These are phyloP conservation scores for Brassica rapa DNA, from an alignment of 345 rosid species.

Conservation along the genomic window DNA sequence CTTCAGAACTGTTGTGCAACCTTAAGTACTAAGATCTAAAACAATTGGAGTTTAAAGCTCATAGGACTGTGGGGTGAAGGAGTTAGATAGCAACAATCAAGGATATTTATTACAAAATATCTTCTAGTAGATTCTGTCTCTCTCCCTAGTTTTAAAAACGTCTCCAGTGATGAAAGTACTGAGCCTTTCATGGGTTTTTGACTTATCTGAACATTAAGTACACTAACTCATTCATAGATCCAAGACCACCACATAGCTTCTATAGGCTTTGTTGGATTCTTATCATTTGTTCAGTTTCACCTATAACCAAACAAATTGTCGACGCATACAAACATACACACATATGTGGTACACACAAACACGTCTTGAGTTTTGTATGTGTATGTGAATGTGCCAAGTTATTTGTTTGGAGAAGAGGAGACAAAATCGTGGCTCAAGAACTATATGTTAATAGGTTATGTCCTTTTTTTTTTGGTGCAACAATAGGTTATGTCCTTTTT, in stretches of 20 bases:
- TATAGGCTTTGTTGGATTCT: constrained; percentile 27
- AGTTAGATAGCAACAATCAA: constrained; percentile 29
- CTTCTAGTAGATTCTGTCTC: constrained; percentile 20
- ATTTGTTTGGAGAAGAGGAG: constrained; percentile 35
- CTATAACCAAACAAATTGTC: constrained; percentile 34
- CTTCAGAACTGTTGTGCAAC: not conserved
- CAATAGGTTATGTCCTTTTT: constrained; percentile 16
- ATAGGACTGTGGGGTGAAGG: constrained; percentile 10
- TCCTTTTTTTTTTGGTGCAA: not conserved
- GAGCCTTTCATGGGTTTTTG: constrained; percentile 14
- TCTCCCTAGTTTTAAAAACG: not conserved
- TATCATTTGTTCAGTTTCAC: constrained; percentile 9
- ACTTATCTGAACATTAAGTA: constrained; percentile 24
- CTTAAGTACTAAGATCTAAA: not conserved
- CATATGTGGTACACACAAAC: constrained; percentile 4
- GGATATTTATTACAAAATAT: constrained; percentile 21
- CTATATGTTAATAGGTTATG: constrained; percentile 2
- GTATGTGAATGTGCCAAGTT: constrained; percentile 9
- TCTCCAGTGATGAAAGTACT: not conserved
- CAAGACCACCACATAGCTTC: constrained; percentile 18
- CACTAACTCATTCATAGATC: constrained; percentile 20
- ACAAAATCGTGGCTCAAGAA: constrained; percentile 42
- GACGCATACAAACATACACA: constrained; percentile 13
- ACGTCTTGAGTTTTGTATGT: constrained; percentile 24
- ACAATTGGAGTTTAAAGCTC: constrained; percentile 16